Evolutionary conservation across 2,329 filamentous ascomycete genomes (phyloP).

Genomic region (Fusarium luffae): DNA sequence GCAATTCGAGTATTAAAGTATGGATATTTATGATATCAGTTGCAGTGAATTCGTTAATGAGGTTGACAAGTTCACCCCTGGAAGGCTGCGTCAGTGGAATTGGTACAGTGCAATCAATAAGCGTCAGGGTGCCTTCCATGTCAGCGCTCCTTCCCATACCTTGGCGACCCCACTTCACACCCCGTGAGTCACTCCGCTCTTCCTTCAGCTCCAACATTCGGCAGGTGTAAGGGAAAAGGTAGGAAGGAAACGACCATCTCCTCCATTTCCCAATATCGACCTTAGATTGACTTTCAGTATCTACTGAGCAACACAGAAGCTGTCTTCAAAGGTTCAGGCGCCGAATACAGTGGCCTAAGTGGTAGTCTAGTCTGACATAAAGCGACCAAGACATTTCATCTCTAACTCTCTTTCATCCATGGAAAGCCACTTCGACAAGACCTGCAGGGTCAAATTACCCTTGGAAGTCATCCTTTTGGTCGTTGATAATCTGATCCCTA

Average conservation of each 20-base stretch:
- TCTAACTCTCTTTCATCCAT: background rate
- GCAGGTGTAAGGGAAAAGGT: background rate
- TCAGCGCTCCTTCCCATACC: too few species aligned
- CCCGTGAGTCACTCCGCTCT: background rate
- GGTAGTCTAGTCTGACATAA: background rate
- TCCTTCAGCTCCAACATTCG: background rate
- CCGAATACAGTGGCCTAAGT: background rate
- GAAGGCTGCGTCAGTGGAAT: too few species aligned
- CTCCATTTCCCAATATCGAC: background rate
- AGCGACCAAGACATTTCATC: background rate
- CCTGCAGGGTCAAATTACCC: background rate
- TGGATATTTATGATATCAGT: too few species aligned
- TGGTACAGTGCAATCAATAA: too few species aligned
- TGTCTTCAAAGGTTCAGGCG: background rate
- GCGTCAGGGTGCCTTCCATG: too few species aligned
- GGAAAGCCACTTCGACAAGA: background rate
- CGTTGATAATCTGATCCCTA: conserved; percentile 7
- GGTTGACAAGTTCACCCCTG: too few species aligned
- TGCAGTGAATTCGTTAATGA: too few species aligned
- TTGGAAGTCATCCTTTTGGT: conserved; percentile 27
- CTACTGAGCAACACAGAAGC: background rate
- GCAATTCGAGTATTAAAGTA: too few species aligned
- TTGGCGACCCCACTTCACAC: too few species aligned
- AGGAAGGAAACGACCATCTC: background rate
- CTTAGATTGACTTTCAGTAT: background rate